Evolutionary conservation across 2,329 filamentous ascomycete species (phyloP).

Genomic region (Lachnellula cervina): DNA sequence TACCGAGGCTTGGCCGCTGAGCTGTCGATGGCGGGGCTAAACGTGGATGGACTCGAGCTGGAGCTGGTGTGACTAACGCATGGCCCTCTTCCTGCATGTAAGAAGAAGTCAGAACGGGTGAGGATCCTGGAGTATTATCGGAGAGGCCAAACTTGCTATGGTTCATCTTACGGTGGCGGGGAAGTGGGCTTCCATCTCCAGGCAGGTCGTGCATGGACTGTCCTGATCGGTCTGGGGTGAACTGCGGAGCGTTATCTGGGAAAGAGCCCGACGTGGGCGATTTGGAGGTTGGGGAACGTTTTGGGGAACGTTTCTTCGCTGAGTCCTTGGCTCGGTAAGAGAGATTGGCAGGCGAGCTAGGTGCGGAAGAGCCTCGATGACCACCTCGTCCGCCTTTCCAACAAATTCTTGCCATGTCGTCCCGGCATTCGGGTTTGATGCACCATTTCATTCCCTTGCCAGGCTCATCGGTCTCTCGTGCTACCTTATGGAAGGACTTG

Average conservation of each 20-base stretch:
- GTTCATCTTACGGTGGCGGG: constrained; percentile 45
- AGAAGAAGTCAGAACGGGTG: constrained; percentile 55
- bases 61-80: constrained; percentile 67
- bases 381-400: constrained; percentile 57
- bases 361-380: constrained; percentile 63
- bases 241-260: constrained; percentile 40
- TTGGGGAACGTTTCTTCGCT: constrained; percentile 51
- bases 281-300: constrained; percentile 45
- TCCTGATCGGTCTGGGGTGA: constrained; percentile 53
- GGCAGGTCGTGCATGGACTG: constrained; percentile 31
- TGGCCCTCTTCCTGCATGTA: constrained; percentile 56
- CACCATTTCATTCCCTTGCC: constrained; percentile 99
- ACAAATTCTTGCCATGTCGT: constrained; percentile 67
- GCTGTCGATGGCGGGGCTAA: constrained; percentile 76
- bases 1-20: constrained; percentile 76
- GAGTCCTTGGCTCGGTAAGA: constrained; percentile 53
- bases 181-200: constrained; percentile 56
- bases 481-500: constrained; percentile 90
- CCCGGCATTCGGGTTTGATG: constrained; percentile 75
- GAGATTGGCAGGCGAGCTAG: constrained; percentile 57
- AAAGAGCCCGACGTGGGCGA: constrained; percentile 53
- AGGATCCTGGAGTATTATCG: constrained; percentile 50
- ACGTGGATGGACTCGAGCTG: constrained; percentile 66
- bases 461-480: constrained; percentile 87
- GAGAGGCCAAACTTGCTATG: constrained; percentile 43